These are phyloP conservation scores for Colletotrichum sp. DNA, from an alignment of 2,329 filamentous ascomycete genomes.

Conservation along the genomic window DNA sequence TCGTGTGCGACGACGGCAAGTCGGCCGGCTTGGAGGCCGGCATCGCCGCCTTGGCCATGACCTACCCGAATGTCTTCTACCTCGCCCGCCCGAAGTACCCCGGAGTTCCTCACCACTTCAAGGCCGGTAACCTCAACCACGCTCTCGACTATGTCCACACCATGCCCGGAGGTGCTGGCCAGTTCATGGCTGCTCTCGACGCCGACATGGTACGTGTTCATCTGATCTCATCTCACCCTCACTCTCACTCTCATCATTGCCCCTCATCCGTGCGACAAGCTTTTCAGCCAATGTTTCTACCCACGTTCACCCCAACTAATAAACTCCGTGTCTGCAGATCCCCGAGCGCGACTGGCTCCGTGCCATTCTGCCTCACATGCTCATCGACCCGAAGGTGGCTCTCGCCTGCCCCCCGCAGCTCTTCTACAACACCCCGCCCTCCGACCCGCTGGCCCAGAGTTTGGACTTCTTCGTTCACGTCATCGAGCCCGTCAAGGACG, in stretches of 20 bases:
- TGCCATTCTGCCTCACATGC: slow-evolving; percentile 62
- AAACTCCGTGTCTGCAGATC: slow-evolving; percentile 44
- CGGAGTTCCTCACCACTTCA: slow-evolving; percentile 61
- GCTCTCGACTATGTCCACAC: slow-evolving; percentile 55
- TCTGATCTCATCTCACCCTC: background rate
- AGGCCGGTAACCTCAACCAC: slow-evolving; percentile 69
- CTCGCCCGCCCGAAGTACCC: slow-evolving; percentile 55
- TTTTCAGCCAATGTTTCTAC: background rate
- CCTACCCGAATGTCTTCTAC: slow-evolving; percentile 57
- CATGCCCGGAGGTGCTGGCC: slow-evolving; percentile 59
- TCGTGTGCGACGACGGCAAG: slow-evolving; percentile 61
- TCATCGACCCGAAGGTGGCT: slow-evolving; percentile 62
- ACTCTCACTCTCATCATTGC: background rate
- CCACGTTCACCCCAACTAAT: background rate
- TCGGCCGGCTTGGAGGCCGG: slow-evolving; percentile 46
- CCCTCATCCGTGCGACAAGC: slow-evolving; percentile 1
- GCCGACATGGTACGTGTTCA: slow-evolving; percentile 61
- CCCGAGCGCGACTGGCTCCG: slow-evolving; percentile 66
- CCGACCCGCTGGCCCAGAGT: slow-evolving; percentile 63
- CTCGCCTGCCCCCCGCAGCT: slow-evolving; percentile 66
- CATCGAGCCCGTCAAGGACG: slow-evolving; percentile 54
- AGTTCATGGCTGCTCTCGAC: slow-evolving; percentile 68
- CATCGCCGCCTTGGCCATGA: slow-evolving; percentile 39
- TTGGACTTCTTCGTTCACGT: slow-evolving; percentile 64
- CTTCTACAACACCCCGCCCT: slow-evolving; percentile 66